These are phyloP conservation scores for Penstemon barbatus DNA, from an alignment of 257 asterid genomes.

Conservation along the genomic window DNA sequence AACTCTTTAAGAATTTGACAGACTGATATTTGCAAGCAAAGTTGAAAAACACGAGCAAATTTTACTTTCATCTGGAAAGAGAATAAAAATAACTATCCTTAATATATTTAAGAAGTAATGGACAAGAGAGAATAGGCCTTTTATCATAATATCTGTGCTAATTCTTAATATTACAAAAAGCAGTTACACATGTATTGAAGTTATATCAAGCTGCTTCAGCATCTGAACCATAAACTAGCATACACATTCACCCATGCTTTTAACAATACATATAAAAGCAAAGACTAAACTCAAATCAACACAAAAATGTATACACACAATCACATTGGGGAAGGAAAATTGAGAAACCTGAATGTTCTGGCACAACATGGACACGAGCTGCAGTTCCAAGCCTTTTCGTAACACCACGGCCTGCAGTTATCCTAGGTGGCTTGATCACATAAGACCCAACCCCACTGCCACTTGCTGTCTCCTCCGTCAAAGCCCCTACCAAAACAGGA, in stretches of 20 bases:
- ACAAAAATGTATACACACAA: background rate
- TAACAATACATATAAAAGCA: background rate
- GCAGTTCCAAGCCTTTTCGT: slow-evolving; percentile 76
- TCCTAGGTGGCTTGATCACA: slow-evolving; percentile 77
- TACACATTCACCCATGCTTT: background rate
- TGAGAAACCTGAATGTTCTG: slow-evolving; percentile 80
- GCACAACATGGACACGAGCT: slow-evolving; percentile 74
- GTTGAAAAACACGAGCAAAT: background rate
- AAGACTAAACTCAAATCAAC: background rate
- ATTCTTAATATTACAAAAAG: background rate
- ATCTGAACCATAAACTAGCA: background rate
- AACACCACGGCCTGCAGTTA: slow-evolving; percentile 78
- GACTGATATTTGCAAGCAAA: background rate
- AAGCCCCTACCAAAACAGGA: slow-evolving; percentile 42
- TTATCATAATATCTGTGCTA: slow-evolving; percentile 7
- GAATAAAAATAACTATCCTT: background rate
- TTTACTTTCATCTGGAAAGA: background rate
- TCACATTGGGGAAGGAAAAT: background rate
- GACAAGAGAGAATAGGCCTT: background rate
- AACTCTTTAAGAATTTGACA: background rate
- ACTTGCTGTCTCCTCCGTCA: slow-evolving; percentile 46
- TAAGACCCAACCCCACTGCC: slow-evolving; percentile 60
- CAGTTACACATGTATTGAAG: background rate
- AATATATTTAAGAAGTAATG: background rate
- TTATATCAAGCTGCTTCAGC: background rate